phyloP scores from a whole-genome alignment of 129 eudicot genomes.

The Smallanthus sonchifolius region DNA sequence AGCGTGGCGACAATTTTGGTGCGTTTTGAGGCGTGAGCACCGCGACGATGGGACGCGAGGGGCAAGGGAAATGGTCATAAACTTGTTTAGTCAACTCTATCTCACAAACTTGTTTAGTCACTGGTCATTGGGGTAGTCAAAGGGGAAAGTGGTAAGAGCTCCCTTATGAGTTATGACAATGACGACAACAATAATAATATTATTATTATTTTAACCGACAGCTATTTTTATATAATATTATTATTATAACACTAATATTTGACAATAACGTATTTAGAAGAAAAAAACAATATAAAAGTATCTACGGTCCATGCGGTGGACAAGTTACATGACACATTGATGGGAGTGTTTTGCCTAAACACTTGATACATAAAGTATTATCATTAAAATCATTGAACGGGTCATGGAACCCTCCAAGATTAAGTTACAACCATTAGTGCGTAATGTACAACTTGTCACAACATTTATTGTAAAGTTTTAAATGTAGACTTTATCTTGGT shows the following conservation, averaged over 20 bases:
- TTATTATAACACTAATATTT: background rate
- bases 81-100: too few species aligned
- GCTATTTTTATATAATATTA: too few species aligned
- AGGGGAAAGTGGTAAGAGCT: background rate
- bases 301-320: background rate
- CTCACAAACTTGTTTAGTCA: background rate
- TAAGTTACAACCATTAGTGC: background rate
- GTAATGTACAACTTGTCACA: background rate
- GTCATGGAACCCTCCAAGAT: background rate
- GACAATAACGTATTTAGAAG: background rate
- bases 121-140: slow-evolving; percentile 4
- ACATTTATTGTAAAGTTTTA: slow-evolving; percentile 2
- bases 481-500: slow-evolving; percentile 8
- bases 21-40: too few species aligned
- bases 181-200: background rate
- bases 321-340: slow-evolving; percentile 14
- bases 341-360: slow-evolving; percentile 10
- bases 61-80: too few species aligned
- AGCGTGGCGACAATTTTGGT: too few species aligned
- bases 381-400: slow-evolving; percentile 16
- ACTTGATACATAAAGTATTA: background rate
- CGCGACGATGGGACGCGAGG: too few species aligned
- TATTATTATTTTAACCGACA: background rate
- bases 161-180: background rate
- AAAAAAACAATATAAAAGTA: background rate